A percentile compares a stretch with the other conserved stretches of the same genome.
Conservation (phyloP, 2,329 filamentous ascomycete genomes). For the Thelonectria blattea region DNA sequence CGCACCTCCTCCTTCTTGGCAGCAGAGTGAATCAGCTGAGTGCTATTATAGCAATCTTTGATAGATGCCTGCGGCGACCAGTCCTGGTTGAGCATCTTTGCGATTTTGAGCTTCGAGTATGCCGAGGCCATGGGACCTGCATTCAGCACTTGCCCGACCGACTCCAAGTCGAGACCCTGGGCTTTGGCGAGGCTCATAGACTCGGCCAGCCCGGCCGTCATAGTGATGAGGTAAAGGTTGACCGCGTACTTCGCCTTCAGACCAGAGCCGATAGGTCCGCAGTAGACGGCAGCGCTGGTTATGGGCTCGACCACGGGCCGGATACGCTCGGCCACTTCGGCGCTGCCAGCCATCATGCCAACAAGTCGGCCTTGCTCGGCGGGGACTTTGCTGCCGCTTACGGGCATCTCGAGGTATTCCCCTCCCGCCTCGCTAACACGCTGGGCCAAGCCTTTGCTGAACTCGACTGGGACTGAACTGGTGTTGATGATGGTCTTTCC, state of each 20-base stretch:
- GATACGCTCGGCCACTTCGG: constrained; percentile 32
- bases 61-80: constrained; percentile 41
- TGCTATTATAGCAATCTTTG: constrained; percentile 42
- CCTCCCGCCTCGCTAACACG: constrained; percentile 36
- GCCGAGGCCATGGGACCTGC: constrained; percentile 42
- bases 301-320: constrained; percentile 34
- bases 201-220: constrained; percentile 42
- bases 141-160: constrained; percentile 39
- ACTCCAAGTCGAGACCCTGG: constrained; percentile 40
- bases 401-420: constrained; percentile 44
- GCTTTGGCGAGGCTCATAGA: constrained; percentile 41
- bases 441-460: constrained; percentile 33
- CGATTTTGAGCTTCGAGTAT: constrained; percentile 39
- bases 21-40: constrained; percentile 37
- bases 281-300: constrained; percentile 42
- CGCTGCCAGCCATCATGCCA: constrained; percentile 43
- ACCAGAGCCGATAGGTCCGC: constrained; percentile 41
- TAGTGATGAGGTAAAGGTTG: constrained; percentile 40
- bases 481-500: constrained; percentile 44
- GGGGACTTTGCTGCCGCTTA: constrained; percentile 43
- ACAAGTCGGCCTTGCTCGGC: constrained; percentile 43
- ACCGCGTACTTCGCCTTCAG: constrained; percentile 43
- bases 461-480: constrained; percentile 38
- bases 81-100: constrained; percentile 39
- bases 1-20: not conserved